Evolutionary conservation across 75 land plant genomes (phyloP), one percentile per base, ranked within the genome.

Genomic region (Larix kaempferi): DNA sequence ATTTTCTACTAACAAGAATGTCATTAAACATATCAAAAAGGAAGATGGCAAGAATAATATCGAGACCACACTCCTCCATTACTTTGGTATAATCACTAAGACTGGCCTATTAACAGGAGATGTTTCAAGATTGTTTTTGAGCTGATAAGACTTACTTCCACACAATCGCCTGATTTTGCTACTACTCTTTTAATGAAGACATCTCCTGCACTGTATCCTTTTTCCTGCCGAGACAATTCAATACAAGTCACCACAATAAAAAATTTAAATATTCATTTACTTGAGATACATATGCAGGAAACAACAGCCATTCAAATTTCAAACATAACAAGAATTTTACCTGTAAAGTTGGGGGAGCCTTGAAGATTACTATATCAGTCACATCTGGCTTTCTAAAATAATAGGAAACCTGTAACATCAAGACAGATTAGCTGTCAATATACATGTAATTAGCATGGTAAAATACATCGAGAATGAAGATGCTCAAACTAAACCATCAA

Each of bases 351-450:
- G 91, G 83, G 78, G 99, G 99, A 76, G 98, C 95, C 86, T 79
- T 92, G 79, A 96, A 96, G 8, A 96, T 91, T 15, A 96, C 93
- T 57, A 96, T 89, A 75, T 96, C 99, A 15, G 89, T 84, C 27
- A 96, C 89, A 52, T 84, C 86, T 58, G 99, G 99, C 63, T 74
- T 82, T 71, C 85, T 86, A 64, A 96, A 96, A 39, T 89, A 74
- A 63, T 96, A 96, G 13, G 98, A 90, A 26, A 96, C 91, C 99
- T 96, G 90, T 33, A 76, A 73, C 2, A 86, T 41, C 4, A 69
- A 69, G 73, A 69, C 19, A 69, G 13, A 69, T n/a, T 22, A 41
- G 39, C 21, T 10, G 3, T n/a, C 11, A 4, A 17, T 39, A 69
- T 41, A 21, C 19, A 17, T 35, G 37, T 5, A 60, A 3, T 60